Evolutionary conservation across 441 rosid species (phyloP), one percentile per base, ranked within the genome.

Genomic region (Adansonia grandidieri): DNA sequence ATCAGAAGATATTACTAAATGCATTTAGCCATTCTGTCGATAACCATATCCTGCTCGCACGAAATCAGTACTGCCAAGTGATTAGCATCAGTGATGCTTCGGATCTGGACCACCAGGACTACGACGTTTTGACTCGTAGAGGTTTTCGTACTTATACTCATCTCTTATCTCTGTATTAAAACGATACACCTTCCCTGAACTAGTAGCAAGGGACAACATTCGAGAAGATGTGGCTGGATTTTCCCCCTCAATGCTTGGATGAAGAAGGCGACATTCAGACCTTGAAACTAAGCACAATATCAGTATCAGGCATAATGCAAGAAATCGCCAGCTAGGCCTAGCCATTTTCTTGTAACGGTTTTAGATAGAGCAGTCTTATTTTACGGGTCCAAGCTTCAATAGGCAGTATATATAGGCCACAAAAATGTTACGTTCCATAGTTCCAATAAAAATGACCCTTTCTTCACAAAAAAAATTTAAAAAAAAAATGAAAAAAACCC

Each of bases 61-160:
- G 64, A 71, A 37, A 51, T 54, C 8, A 9, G 6, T 56, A 70
- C 14, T 37, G 48, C 22, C 44, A 14, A 22, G 1, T 10, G 20
- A 68, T 37, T 19, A 47, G 32, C 64, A 42, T 74, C 77, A 74
- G 20, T 79, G 83, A 75, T 82, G 82, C 0, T 74, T 65, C 0
- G 81, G 77, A 54, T 80, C 80, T 9, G 81, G 83, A 60, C 81
- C 87, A 15, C 76, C 81, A 3, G 83, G 83, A 48, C 84, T 79
- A 15, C 2, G 19, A 10, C 86, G 71, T 51, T 64, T 57, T 40
- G 76, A 57, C 13, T 57, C 53, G 53, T 40, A 57, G 1, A 17
- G 11, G 64, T 19, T 42, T 57, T 56, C 22, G 40, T 72, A 5
- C 19, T 11, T 20, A 28, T 9, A 14, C 48, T 72, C 53, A 19